phyloP scores from a whole-genome alignment of 2,329 filamentous ascomycete species.

The Basipetospora chlamydospora region DNA sequence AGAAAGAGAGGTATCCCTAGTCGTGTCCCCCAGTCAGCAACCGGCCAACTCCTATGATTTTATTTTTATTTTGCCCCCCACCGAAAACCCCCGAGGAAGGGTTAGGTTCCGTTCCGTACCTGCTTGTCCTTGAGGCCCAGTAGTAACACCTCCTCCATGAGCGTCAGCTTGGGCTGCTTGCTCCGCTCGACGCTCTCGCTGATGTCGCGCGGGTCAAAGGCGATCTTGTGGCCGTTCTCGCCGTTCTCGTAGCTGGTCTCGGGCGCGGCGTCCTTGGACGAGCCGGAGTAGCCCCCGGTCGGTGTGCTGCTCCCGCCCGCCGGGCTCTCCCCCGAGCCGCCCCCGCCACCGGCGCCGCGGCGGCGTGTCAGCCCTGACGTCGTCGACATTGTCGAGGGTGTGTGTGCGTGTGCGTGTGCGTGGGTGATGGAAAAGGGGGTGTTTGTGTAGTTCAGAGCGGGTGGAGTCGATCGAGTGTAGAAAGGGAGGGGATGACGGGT shows the following conservation, averaged over 20 bases:
- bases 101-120: no score
- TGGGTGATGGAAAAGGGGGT: no score
- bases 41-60: no score
- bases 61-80: no score
- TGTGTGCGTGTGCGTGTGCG: neutral
- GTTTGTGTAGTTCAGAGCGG: no score
- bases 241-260: conserved; percentile 80
- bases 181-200: conserved; percentile 90
- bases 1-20: conserved; percentile 95
- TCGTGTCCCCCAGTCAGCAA: no score
- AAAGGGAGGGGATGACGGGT: no score
- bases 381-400: conserved; percentile 1
- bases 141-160: conserved; percentile 96
- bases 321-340: conserved; percentile 44
- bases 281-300: conserved; percentile 40
- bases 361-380: conserved; percentile 43
- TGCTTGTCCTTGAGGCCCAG: conserved; percentile 98
- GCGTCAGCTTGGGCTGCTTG: conserved; percentile 94
- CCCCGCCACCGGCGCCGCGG: conserved; percentile 55
- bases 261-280: conserved; percentile 38
- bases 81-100: no score
- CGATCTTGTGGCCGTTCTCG: conserved; percentile 97
- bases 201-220: conserved; percentile 92
- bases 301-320: conserved; percentile 33
- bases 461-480: no score